Base-by-base conservation (phyloP, 176 grass and related monocot genomes). In the Tuctoria greenei region DNA sequence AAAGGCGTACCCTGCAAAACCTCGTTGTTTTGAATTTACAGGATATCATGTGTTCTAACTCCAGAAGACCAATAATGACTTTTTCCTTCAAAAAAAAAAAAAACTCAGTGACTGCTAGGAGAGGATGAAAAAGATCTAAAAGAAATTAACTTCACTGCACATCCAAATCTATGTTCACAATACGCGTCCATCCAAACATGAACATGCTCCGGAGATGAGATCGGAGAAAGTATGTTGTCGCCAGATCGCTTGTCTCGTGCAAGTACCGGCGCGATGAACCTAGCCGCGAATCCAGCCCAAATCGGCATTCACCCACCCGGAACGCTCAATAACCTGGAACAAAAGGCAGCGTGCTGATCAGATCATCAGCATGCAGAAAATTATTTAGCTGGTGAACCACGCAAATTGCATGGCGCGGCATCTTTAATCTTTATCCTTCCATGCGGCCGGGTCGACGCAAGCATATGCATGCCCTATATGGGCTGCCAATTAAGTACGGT, bases 211-310 rank as follows among this genome's bases (percentile, higher is more conserved):
- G n/a, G n/a, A 49, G 26, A 18, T 26, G 34, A 64, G 61, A 66
- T 52, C 0, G 16, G 8, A 51, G 44, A 76, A 76, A 25, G 13
- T 21, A 64, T 49, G 6, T 23, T 15, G 20, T 59, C 21, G 68
- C 63, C 63, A 70, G 11, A 25, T 70, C 64, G 8, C 21, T 49
- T 76, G 58, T 71, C 65, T 34, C 21, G 49, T 66, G 85, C 41
- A 58, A 26, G 55, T 26, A 50, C 21, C 35, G 18, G 24, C 60
- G 24, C 60, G 24, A 61, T 78, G 79, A 78, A 73, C 67, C 67
- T 87, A 43, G 79, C 73, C 85, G 43, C 41, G 18, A 82, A 83
- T 78, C 9, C 56, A 67, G 61, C 42, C 61, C 51, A 61, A 2
- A 60, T 67, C 67, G 60, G 67, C 47, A 17, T 50, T 42, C n/a